Evolutionary conservation across 306 rosid species (phyloP).

Genomic region (Cyclanthera cordifolia): DNA sequence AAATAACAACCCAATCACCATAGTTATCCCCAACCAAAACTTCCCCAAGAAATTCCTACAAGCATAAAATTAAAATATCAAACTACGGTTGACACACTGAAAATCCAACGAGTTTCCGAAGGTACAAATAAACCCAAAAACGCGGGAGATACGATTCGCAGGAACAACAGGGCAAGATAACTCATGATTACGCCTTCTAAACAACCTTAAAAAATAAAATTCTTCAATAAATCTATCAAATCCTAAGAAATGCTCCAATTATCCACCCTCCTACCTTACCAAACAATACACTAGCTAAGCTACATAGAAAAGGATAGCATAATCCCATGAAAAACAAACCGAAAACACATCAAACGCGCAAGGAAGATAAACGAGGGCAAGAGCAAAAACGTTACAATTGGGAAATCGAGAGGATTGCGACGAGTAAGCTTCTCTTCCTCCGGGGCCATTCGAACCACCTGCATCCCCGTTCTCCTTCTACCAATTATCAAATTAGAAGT

Average conservation of each 20-base stretch:
- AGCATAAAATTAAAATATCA: too few species aligned
- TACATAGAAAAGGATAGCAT: not conserved
- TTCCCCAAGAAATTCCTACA: too few species aligned
- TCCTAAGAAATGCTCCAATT: not conserved
- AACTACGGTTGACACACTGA: too few species aligned
- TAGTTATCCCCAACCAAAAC: too few species aligned
- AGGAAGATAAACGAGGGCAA: not conserved
- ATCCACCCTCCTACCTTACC: not conserved
- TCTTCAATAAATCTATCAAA: not conserved
- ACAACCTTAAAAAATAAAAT: not conserved
- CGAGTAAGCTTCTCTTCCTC: slow-evolving; percentile 72
- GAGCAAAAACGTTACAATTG: slow-evolving; percentile 28
- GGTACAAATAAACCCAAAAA: too few species aligned
- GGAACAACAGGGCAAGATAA: not conserved
- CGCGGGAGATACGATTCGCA: not conserved
- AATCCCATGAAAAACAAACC: not conserved
- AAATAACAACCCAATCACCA: too few species aligned
- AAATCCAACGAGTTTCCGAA: too few species aligned
- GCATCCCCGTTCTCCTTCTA: slow-evolving; percentile 13
- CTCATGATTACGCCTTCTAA: not conserved
- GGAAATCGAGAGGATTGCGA: slow-evolving; percentile 80
- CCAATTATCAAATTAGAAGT: not conserved
- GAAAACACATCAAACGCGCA: slow-evolving; percentile 7
- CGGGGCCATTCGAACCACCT: slow-evolving; percentile 69
- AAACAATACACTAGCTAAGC: not conserved